Evolutionary conservation across 2,329 filamentous ascomycete genomes (phyloP).

Genomic region (Colletotrichum cuscutae): DNA sequence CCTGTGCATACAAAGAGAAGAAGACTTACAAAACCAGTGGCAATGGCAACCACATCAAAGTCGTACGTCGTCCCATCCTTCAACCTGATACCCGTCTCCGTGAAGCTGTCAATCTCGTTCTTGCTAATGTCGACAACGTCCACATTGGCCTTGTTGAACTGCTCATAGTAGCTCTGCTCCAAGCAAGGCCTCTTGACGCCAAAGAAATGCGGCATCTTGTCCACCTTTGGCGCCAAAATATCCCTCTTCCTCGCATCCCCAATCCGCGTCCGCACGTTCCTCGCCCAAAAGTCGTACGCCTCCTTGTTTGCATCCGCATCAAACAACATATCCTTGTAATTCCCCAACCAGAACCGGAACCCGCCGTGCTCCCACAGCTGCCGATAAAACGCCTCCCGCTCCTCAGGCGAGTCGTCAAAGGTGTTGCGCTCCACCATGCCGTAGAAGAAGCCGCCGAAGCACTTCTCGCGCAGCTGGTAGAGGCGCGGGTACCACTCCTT

Average conservation of each 20-base stretch:
- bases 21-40: slow-evolving; percentile 56
- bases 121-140: slow-evolving; percentile 53
- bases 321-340: slow-evolving; percentile 63
- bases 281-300: slow-evolving; percentile 65
- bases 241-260: slow-evolving; percentile 59
- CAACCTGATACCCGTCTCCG: slow-evolving; percentile 52
- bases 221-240: slow-evolving; percentile 58
- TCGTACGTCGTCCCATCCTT: slow-evolving; percentile 53
- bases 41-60: slow-evolving; percentile 55
- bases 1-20: neutral
- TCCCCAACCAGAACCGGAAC: slow-evolving; percentile 64
- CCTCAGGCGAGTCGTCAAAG: slow-evolving; percentile 62
- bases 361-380: slow-evolving; percentile 61
- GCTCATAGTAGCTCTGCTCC: slow-evolving; percentile 57
- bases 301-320: slow-evolving; percentile 60
- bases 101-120: slow-evolving; percentile 53
- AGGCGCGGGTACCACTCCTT: slow-evolving; percentile 60
- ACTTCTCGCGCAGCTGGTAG: slow-evolving; percentile 62
- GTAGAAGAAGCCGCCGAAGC: slow-evolving; percentile 67
- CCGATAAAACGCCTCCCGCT: slow-evolving; percentile 61
- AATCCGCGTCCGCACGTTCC: slow-evolving; percentile 61
- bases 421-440: slow-evolving; percentile 65
- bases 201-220: slow-evolving; percentile 62
- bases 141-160: slow-evolving; percentile 56
- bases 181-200: slow-evolving; percentile 61